Evolutionary conservation across 225 moss, liverwort and hornwort species (phyloP).

Genomic region (Neckera pumila): DNA sequence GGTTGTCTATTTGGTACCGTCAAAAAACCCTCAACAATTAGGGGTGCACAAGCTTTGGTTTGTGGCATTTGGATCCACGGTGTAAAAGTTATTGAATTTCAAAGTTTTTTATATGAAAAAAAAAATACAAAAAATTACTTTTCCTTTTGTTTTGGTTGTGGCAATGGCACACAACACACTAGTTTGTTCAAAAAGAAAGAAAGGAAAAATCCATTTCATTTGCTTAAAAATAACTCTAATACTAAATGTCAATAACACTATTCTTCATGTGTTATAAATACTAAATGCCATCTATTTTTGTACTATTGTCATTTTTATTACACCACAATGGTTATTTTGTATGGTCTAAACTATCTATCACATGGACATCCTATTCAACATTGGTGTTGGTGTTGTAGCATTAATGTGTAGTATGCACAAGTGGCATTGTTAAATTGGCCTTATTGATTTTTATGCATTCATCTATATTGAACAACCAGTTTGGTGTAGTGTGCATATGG

Average conservation of each 20-base stretch:
- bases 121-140: too few relatives aligned
- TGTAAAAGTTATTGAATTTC: too few relatives aligned
- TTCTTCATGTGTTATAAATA: accelerated
- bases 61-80: too few relatives aligned
- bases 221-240: not conserved
- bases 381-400: accelerated
- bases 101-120: too few relatives aligned
- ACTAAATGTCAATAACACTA: not conserved
- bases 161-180: too few relatives aligned
- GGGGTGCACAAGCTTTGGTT: too few relatives aligned
- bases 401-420: accelerated
- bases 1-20: too few relatives aligned
- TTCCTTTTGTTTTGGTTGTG: too few relatives aligned
- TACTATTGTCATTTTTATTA: not conserved
- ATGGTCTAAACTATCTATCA: not conserved
- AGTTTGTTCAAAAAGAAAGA: too few relatives aligned
- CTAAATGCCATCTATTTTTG: not conserved
- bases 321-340: not conserved
- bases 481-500: not conserved
- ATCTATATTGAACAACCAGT: not conserved
- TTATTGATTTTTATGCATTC: not conserved
- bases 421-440: not conserved
- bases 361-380: not conserved
- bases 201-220: too few relatives aligned
- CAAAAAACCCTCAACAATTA: too few relatives aligned